Evolutionary conservation across 257 asterid genomes (phyloP), one percentile per base, ranked within the genome.

Genomic region (Ilex aquifolium): DNA sequence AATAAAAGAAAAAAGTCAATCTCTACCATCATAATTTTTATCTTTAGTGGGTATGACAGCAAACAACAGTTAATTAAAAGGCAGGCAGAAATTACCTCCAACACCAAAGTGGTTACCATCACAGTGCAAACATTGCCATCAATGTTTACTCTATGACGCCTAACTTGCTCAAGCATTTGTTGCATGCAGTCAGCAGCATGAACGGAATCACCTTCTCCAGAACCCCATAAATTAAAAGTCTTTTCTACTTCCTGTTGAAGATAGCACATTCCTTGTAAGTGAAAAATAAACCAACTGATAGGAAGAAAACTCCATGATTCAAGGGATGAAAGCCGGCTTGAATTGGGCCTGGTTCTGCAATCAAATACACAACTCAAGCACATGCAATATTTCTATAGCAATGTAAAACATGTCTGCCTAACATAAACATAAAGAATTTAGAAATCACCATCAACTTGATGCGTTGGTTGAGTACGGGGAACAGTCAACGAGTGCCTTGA

Each of bases 171-270:
- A 31, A 89, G 97, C 94, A 87, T 72, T 70, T 83, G 89, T 68
- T 89, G 95, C 89, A 89, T 84, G 87, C 97, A 87, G 54, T 85
- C 97, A 69, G 88, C 95, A 30, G 94, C 85, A 69, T 83, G 95
- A 69, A 84, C 32, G 39, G 63, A 73, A 70, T 72, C 83, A 15
- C 84, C 94, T 67, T 83, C 94, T 55, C 67, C 82, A 15, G 95
- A 77, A 17, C 60, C 73, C 97, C 95, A 89, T 15, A 71, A 74
- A 63, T 76, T 72, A 72, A 89, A 87, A 70, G 86, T 74, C 61
- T 70, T 74, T 74, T 79, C 91, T 76, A 89, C 87, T 32, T 84
- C 96, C 96, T 89, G 66, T 63, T 9, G 63, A 66, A 61, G 66
- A 61, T 51, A 63, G 39, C 61, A 68, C 72, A 12, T 52, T 30